These are phyloP conservation scores for Cytospora chrysosperma DNA, from an alignment of 2,329 filamentous ascomycete species.

Conservation along the genomic window DNA sequence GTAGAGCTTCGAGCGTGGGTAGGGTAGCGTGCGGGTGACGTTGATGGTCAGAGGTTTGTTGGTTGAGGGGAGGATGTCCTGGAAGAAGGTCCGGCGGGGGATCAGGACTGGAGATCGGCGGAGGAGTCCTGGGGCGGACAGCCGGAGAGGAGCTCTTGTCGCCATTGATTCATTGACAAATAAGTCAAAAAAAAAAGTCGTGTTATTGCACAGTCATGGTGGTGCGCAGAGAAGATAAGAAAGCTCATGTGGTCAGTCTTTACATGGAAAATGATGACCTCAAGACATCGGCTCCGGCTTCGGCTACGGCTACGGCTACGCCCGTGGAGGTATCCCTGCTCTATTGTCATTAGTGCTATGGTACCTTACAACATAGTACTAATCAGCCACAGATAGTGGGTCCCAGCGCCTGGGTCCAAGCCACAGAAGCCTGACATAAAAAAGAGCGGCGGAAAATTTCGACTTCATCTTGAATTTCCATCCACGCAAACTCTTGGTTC, in stretches of 20 bases:
- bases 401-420: not conserved
- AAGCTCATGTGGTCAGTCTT: too few relatives aligned
- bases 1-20: slow-evolving; percentile 71
- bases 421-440: slow-evolving; percentile 13
- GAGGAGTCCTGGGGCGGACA: slow-evolving; percentile 5
- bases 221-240: not conserved
- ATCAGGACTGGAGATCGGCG: not conserved
- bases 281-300: slow-evolving; percentile 22
- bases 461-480: not conserved
- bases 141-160: slow-evolving; percentile 13
- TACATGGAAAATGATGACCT: slow-evolving; percentile 1
- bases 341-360: too few relatives aligned
- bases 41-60: slow-evolving; percentile 59
- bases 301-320: not conserved
- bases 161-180: slow-evolving; percentile 10
- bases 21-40: slow-evolving; percentile 74
- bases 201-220: slow-evolving; percentile 14
- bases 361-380: not conserved
- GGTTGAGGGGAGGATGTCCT: slow-evolving; percentile 32
- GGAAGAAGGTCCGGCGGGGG: slow-evolving; percentile 21
- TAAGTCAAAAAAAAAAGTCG: not conserved
- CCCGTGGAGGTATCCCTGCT: too few relatives aligned
- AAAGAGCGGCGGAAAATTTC: slow-evolving; percentile 22
- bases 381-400: not conserved
- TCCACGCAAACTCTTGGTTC: slow-evolving; percentile 4